Conservation (phyloP, 305 asterid genomes). For the Fraxinus sp. region DNA sequence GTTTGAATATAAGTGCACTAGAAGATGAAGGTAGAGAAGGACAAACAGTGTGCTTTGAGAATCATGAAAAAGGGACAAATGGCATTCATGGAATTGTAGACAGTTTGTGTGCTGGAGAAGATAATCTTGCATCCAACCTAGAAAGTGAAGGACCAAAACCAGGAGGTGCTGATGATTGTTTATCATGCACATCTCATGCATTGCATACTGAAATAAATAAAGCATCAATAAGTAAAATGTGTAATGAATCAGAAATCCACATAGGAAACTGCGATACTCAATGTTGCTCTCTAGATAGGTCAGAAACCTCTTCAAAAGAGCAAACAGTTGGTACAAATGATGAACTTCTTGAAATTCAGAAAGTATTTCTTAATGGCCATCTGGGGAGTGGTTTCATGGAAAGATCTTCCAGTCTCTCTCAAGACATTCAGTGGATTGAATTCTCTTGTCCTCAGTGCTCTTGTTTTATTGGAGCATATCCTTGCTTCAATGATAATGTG, state of each 20-base stretch:
- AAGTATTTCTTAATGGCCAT: conserved; percentile 73
- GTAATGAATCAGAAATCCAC: conserved; percentile 7
- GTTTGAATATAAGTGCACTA: conserved; percentile 18
- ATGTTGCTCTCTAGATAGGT: conserved; percentile 37
- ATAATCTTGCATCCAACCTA: conserved; percentile 12
- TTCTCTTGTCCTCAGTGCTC: conserved; percentile 76
- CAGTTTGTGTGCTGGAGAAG: conserved; percentile 21
- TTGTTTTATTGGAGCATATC: conserved; percentile 77
- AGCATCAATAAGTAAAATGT: conserved; percentile 17
- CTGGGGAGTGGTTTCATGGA: conserved; percentile 83
- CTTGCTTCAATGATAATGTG: conserved; percentile 50
- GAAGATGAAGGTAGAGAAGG: conserved; percentile 24
- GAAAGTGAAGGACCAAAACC: conserved; percentile 28
- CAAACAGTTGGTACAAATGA: conserved; percentile 29
- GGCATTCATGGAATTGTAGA: conserved; percentile 15
- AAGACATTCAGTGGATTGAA: conserved; percentile 66
- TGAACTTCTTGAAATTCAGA: conserved; percentile 67
- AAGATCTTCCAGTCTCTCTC: conserved; percentile 65
- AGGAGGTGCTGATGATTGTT: conserved; percentile 31
- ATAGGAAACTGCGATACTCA: conserved; percentile 22
- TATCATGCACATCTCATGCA: conserved; percentile 33
- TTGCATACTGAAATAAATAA: conserved; percentile 37
- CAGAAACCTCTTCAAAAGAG: conserved; percentile 35
- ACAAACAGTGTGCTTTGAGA: conserved; percentile 15
- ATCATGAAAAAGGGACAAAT: conserved; percentile 11